Conservation (phyloP, 768 basidiomycete genomes). For the Kondoa subrosea region DNA sequence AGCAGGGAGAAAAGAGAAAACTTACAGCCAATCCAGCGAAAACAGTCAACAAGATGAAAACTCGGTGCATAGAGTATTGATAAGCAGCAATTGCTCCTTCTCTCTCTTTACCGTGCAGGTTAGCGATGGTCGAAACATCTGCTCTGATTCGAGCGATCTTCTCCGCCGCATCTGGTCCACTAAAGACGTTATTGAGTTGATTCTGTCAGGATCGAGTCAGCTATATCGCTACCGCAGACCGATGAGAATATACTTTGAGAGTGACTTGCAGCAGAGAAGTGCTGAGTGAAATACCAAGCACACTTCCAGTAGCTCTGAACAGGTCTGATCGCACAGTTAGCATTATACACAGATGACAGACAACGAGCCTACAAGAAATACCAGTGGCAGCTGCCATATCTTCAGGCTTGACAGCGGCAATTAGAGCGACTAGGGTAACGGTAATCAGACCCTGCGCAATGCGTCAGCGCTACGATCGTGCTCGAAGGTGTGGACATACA, state of each 20-base stretch:
- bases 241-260: too few species aligned
- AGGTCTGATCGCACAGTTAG: conserved; percentile 13
- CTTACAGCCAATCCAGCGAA: conserved; percentile 18
- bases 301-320: conserved; percentile 22
- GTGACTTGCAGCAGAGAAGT: conserved; percentile 23
- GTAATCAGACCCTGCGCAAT: conserved; percentile 21
- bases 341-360: not conserved
- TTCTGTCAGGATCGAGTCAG: not conserved
- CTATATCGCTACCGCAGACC: not conserved
- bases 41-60: conserved; percentile 20
- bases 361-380: not conserved
- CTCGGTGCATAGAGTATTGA: conserved; percentile 16
- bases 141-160: conserved; percentile 17
- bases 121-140: conserved; percentile 20
- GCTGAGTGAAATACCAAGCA: conserved; percentile 21
- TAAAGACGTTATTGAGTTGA: conserved; percentile 19
- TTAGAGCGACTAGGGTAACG: conserved; percentile 18
- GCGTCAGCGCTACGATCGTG: too few species aligned
- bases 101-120: conserved; percentile 12
- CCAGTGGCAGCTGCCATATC: conserved; percentile 19
- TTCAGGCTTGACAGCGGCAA: conserved; percentile 18
- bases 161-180: conserved; percentile 18
- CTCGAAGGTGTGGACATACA: too few species aligned
- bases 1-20: not conserved
- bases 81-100: conserved; percentile 20